phyloP scores from a whole-genome alignment of 139 green algal species.

The Prasinococcaceae sp. region DNA sequence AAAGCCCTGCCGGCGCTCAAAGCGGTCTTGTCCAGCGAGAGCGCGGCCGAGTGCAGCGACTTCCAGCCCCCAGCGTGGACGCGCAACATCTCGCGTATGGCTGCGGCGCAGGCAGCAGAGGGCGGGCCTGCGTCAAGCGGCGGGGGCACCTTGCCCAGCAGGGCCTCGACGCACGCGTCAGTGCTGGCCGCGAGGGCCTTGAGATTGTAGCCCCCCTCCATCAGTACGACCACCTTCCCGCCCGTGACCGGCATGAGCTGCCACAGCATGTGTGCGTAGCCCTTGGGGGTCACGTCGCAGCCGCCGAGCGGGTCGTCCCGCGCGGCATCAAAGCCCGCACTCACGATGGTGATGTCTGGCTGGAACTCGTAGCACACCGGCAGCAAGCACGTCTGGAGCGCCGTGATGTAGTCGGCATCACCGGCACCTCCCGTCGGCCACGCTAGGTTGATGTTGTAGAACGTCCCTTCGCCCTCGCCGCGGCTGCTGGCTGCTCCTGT shows the following conservation, averaged over 20 bases:
- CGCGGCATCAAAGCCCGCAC: slow-evolving; percentile 34
- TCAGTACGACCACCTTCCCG: slow-evolving; percentile 6
- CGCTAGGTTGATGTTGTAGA: slow-evolving; percentile 29
- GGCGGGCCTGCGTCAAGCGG: no score
- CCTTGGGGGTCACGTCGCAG: slow-evolving; percentile 16
- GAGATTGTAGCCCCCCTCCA: slow-evolving; percentile 23
- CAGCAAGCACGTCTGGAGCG: slow-evolving; percentile 41
- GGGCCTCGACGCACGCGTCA: slow-evolving; percentile 4
- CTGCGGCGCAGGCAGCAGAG: no score
- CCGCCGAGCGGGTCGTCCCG: slow-evolving; percentile 17
- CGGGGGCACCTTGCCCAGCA: slow-evolving; percentile 1
- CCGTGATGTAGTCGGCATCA: slow-evolving; percentile 24
- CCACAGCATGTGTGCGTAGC: slow-evolving; percentile 17
- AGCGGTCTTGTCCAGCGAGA: no score
- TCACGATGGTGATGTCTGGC: slow-evolving; percentile 66
- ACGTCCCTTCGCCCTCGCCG: slow-evolving; percentile 4
- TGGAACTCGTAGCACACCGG: slow-evolving; percentile 46
- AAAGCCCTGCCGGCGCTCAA: no score
- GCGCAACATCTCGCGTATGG: no score
- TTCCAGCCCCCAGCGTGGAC: no score
- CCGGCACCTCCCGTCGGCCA: slow-evolving; percentile 9
- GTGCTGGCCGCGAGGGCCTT: slow-evolving; percentile 6
- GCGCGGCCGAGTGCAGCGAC: no score
- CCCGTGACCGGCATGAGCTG: slow-evolving; percentile 9
- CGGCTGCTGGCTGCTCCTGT: background rate